Percentiles rank a stretch among this genome's conserved stretches.
Conservation (phyloP, 805 yeast species). For the Candida bentonensis region DNA sequence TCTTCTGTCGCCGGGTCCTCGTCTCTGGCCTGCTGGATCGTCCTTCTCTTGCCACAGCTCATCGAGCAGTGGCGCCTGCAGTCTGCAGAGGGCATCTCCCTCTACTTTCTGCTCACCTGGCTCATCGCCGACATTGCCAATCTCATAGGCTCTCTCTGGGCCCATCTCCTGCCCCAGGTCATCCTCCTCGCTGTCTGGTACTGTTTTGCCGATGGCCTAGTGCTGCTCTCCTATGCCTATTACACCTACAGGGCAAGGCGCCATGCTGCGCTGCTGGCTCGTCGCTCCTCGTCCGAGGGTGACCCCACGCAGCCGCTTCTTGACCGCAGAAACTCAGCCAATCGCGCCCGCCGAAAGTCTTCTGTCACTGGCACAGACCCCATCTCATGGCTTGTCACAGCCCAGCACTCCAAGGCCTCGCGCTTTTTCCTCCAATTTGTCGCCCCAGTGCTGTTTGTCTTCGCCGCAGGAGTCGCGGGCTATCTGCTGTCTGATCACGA, state of each 20-base stretch:
- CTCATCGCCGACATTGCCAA: conserved; percentile 58
- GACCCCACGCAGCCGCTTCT: conserved; percentile 15
- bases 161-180: conserved; percentile 54
- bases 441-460: conserved; percentile 47
- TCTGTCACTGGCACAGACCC: conserved; percentile 4
- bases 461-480: conserved; percentile 49
- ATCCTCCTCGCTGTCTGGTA: conserved; percentile 63
- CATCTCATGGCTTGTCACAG: conserved; percentile 4
- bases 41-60: conserved; percentile 59
- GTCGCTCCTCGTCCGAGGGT: not conserved
- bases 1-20: conserved; percentile 36
- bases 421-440: conserved; percentile 24
- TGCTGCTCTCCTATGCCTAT: conserved; percentile 44
- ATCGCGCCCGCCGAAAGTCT: conserved; percentile 18
- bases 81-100: conserved; percentile 60
- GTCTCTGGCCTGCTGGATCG: conserved; percentile 67
- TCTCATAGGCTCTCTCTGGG: conserved; percentile 57
- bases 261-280: not conserved
- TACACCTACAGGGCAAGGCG: conserved; percentile 23
- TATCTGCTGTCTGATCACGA: conserved; percentile 31
- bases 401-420: conserved; percentile 5
- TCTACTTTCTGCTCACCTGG: conserved; percentile 57
- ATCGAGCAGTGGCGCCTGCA: conserved; percentile 69
- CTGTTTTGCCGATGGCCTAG: conserved; percentile 50
- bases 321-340: conserved; percentile 16